A percentile compares a stretch with the other conserved stretches of the same genome.
Conservation (phyloP, 2,329 filamentous ascomycete genomes). For the Volutella citrinella region DNA sequence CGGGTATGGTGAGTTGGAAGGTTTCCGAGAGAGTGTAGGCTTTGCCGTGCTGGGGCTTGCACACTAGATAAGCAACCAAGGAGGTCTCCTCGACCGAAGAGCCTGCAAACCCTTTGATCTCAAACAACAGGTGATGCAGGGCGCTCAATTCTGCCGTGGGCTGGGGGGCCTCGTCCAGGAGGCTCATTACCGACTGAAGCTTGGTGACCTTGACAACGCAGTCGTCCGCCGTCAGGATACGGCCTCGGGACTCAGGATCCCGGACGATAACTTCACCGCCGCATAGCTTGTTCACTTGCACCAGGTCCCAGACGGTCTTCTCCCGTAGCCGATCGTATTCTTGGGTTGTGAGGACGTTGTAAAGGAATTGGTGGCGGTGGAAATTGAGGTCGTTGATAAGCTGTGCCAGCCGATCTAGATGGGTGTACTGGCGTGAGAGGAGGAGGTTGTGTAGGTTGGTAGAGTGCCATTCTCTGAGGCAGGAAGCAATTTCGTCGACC, state of each 20-base stretch:
- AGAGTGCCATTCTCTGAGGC: slow-evolving; percentile 96
- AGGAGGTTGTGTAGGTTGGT: slow-evolving; percentile 92
- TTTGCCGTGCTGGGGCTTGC: slow-evolving; percentile 62
- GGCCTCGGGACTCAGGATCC: slow-evolving; percentile 77
- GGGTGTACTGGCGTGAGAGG: slow-evolving; percentile 75
- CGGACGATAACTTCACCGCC: slow-evolving; percentile 93
- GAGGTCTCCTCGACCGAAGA: slow-evolving; percentile 72
- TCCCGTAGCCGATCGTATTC: slow-evolving; percentile 81
- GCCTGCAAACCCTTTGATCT: slow-evolving; percentile 79
- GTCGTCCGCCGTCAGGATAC: slow-evolving; percentile 87
- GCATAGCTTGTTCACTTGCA: slow-evolving; percentile 90
- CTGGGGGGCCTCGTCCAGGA: slow-evolving; percentile 79
- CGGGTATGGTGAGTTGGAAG: slow-evolving; percentile 74
- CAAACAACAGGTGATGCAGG: slow-evolving; percentile 78
- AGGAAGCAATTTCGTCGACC: slow-evolving; percentile 96
- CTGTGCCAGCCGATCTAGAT: slow-evolving; percentile 76
- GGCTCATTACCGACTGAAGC: slow-evolving; percentile 92
- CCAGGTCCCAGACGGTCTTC: slow-evolving; percentile 92
- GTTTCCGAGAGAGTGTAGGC: slow-evolving; percentile 75
- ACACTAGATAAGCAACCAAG: slow-evolving; percentile 74
- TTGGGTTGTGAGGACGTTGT: slow-evolving; percentile 85
- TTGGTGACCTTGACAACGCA: slow-evolving; percentile 88
- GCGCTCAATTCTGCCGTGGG: slow-evolving; percentile 64
- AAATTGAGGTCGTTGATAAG: slow-evolving; percentile 82
- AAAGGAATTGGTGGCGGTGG: slow-evolving; percentile 82